These are phyloP conservation scores for Lasiosphaeria miniovina DNA, from an alignment of 495 filamentous ascomycete genomes.

Conservation along the genomic window DNA sequence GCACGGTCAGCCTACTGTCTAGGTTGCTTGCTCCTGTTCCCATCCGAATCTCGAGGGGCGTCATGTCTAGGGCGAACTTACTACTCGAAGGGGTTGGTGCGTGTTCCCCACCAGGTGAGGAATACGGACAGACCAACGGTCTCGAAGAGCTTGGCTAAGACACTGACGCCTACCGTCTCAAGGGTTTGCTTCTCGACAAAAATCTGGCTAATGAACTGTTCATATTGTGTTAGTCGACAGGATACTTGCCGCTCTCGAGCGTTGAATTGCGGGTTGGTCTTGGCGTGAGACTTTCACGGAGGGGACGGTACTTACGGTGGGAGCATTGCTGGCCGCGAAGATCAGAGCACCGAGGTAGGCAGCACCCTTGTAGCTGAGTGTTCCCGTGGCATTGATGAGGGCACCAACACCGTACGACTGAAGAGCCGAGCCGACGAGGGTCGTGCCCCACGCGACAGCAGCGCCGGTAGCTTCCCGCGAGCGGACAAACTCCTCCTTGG, in stretches of 20 bases:
- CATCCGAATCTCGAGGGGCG: not conserved
- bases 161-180: slow-evolving; percentile 83
- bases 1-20: not conserved
- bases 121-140: slow-evolving; percentile 89
- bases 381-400: slow-evolving; percentile 91
- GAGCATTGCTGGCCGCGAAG: slow-evolving; percentile 87
- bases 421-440: slow-evolving; percentile 79
- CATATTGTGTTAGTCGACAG: slow-evolving; percentile 1
- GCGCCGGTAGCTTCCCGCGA: slow-evolving; percentile 88
- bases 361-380: slow-evolving; percentile 92
- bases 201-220: slow-evolving; percentile 78
- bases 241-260: not conserved
- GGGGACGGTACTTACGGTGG: slow-evolving; percentile 61
- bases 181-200: slow-evolving; percentile 87
- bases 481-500: slow-evolving; percentile 92
- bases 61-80: slow-evolving; percentile 14
- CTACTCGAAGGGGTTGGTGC: slow-evolving; percentile 77
- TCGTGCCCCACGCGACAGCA: slow-evolving; percentile 85
- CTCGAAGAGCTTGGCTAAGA: slow-evolving; percentile 80
- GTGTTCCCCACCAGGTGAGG: slow-evolving; percentile 96
- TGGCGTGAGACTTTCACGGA: no score
- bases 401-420: slow-evolving; percentile 95
- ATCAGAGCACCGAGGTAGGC: slow-evolving; percentile 88
- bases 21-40: not conserved
- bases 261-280: not conserved